These are phyloP conservation scores for Diutina scorzettiae DNA, from an alignment of 1,139 yeast genomes.

Conservation along the genomic window DNA sequence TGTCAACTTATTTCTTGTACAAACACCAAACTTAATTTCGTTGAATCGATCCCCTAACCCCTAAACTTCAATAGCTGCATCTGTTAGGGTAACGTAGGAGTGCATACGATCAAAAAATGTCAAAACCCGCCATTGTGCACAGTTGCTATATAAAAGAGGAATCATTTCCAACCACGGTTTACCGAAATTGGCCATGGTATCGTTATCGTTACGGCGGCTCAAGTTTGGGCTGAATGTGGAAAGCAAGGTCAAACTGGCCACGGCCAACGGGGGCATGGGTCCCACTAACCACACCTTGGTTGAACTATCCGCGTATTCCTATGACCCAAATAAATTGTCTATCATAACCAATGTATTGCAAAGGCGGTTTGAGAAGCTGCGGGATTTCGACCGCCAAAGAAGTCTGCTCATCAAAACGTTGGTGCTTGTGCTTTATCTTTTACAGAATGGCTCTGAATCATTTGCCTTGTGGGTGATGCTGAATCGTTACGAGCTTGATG, in stretches of 20 bases:
- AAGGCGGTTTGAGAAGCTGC: not conserved
- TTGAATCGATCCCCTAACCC: too few species aligned
- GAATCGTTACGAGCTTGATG: not conserved
- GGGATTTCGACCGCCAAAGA: conserved; percentile 1
- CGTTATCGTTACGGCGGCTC: not conserved
- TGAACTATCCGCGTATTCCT: not conserved
- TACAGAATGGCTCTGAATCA: conserved; percentile 1
- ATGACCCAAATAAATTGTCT: not conserved
- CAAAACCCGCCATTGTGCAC: too few species aligned
- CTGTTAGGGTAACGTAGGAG: too few species aligned
- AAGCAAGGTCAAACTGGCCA: not conserved
- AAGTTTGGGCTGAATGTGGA: conserved; percentile 5
- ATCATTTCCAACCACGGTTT: too few species aligned
- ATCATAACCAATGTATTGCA: not conserved
- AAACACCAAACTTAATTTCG: too few species aligned
- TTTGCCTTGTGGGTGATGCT: not conserved
- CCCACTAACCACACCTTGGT: conserved; percentile 1
- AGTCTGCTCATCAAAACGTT: not conserved
- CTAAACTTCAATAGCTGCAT: too few species aligned
- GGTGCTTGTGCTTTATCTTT: not conserved
- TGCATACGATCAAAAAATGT: too few species aligned
- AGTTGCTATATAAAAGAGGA: too few species aligned
- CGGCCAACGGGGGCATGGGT: conserved; percentile 3
- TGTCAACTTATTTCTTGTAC: too few species aligned
- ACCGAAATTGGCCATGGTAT: too few species aligned